Conservation (phyloP, 345 rosid genomes). For the Aurinia saxatilis region DNA sequence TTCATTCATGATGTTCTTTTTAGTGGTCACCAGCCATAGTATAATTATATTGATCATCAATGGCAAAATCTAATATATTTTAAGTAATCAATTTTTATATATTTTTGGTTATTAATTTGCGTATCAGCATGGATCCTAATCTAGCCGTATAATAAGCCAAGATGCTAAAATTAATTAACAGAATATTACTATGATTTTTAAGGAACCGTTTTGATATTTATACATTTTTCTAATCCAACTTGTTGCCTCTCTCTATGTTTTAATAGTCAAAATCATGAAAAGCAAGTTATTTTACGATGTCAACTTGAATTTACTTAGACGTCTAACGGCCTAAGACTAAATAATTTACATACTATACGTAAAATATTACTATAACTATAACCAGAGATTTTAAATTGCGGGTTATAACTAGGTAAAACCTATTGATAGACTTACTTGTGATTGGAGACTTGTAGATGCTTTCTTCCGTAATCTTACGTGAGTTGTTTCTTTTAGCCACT, state of each 20-base stretch:
- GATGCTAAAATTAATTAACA: background rate
- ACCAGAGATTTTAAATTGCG: background rate
- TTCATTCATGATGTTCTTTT: no score
- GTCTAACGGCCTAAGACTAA: background rate
- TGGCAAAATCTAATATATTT: no score
- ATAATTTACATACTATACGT: slow-evolving; percentile 1
- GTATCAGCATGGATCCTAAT: no score
- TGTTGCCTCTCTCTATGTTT: background rate
- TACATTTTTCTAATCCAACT: background rate
- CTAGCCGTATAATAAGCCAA: background rate
- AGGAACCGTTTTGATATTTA: background rate
- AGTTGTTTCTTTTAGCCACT: slow-evolving; percentile 16
- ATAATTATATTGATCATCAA: no score
- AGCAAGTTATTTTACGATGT: slow-evolving; percentile 4
- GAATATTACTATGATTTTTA: background rate
- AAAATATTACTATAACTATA: background rate
- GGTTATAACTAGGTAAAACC: background rate
- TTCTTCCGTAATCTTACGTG: slow-evolving; percentile 4
- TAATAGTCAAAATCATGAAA: background rate
- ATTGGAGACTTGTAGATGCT: background rate
- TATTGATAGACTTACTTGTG: background rate
- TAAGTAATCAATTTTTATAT: no score
- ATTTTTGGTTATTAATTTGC: no score
- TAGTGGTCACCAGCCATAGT: no score
- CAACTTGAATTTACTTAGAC: background rate